Conservation (phyloP, 805 yeast genomes). For the Schwanniomyces yamadae region DNA sequence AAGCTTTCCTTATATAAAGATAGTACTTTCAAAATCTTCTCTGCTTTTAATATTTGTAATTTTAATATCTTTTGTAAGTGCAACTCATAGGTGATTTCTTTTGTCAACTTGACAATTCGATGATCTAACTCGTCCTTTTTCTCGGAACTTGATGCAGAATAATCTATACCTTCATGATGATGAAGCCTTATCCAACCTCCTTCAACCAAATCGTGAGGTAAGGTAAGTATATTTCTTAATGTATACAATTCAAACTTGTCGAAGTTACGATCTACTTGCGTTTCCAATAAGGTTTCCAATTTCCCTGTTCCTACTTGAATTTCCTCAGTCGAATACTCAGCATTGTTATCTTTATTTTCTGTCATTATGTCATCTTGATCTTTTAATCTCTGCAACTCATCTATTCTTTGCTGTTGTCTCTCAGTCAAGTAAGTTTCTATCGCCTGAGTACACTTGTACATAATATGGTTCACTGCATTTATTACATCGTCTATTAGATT, state of each 20-base stretch:
- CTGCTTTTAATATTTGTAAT: constrained; percentile 38
- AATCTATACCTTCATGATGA: constrained; percentile 61
- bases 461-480: constrained; percentile 79
- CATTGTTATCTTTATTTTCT: constrained; percentile 8
- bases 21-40: constrained; percentile 31
- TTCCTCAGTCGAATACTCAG: constrained; percentile 42
- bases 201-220: constrained; percentile 64
- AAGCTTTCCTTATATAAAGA: constrained; percentile 30
- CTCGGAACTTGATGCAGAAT: constrained; percentile 6
- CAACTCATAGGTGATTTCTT: constrained; percentile 44
- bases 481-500: constrained; percentile 83
- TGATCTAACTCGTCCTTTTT: constrained; percentile 23
- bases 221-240: constrained; percentile 67
- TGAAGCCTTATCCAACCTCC: constrained; percentile 66
- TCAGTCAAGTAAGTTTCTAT: constrained; percentile 62
- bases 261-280: constrained; percentile 74
- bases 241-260: constrained; percentile 85
- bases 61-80: constrained; percentile 41
- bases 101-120: constrained; percentile 30
- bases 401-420: constrained; percentile 25
- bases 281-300: constrained; percentile 72
- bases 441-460: constrained; percentile 79
- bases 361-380: constrained; percentile 6
- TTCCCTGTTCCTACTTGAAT: constrained; percentile 77
- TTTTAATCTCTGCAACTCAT: constrained; percentile 15